Evolutionary conservation across 805 yeast species (phyloP), one percentile per base, ranked within the genome.

Genomic region (Helenozyma baotianmanensis): DNA sequence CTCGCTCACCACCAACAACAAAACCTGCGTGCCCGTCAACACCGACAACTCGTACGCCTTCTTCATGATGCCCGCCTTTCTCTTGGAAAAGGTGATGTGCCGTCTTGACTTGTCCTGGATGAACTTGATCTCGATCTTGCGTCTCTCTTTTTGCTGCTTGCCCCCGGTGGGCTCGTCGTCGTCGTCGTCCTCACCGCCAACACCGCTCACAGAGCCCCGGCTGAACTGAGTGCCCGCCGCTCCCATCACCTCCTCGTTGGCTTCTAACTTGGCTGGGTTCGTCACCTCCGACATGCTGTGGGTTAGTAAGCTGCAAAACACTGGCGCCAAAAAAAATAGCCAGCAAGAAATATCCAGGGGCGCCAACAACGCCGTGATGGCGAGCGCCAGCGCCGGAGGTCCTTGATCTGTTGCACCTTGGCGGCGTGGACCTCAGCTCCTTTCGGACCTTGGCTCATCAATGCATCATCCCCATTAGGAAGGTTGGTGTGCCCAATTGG

Each of bases 21-120:
- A 73, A 18, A 92, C 97, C 63, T 92, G 98, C 21, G 98, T 92
- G 37, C 98, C 98, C 10, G 98, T 92, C 50, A 92, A 74, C 33
- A 92, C 97, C 14, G 95, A 83, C 45, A 92, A 73, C 60, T 92
- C 98, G 64, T 90, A 92, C n/a, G 98, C 98, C 68, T 92, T 92
- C 68, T 92, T 92, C 98, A 92, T 92, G 54, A 92, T 90, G 50
- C 98, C 98, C 28, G 96, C 97, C 65, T 90, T 90, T 65, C 98
- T 83, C 68, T 92, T 92, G 33, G 97, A 87, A 54, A 92, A 92
- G 19, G 98, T 92, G 51, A 92, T 94, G 64, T 92, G 98, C 55
- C 98, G 85, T 60, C 98, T 80, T 14, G 96, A 86, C 67, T 92
- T 92, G 63, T 92, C 97, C 68, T 90, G 96, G 54, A 92, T 92